A percentile compares a stretch with the other conserved stretches of the same genome.
These are phyloP conservation scores for Entomophthora muscae DNA, from an alignment of 371 early-diverging fungal species.

Conservation along the genomic window DNA sequence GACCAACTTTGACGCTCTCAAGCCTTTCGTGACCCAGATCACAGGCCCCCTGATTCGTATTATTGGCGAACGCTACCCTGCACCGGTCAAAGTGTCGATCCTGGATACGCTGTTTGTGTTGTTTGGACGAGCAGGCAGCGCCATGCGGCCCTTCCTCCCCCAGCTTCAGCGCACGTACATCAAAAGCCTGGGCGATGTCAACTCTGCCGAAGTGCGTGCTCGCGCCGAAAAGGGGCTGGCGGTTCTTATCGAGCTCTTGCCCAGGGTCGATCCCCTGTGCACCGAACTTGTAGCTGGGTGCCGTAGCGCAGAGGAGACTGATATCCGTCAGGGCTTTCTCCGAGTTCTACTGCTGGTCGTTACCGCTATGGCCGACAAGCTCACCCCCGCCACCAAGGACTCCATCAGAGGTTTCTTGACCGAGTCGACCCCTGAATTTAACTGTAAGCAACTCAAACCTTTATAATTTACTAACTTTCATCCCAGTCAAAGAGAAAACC, in stretches of 20 bases:
- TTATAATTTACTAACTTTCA: too few relatives aligned
- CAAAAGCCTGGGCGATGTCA: conserved; percentile 66
- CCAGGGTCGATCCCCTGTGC: conserved; percentile 73
- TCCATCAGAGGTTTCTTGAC: conserved; percentile 13
- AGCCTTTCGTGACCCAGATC: conserved; percentile 83
- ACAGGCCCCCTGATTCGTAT: conserved; percentile 95
- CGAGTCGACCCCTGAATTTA: background rate
- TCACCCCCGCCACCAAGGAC: conserved; percentile 32
- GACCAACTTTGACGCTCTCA: conserved; percentile 55
- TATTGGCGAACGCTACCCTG: conserved; percentile 83
- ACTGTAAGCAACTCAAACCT: too few relatives aligned
- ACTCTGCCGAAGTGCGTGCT: conserved; percentile 44
- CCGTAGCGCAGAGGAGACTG: conserved; percentile 26
- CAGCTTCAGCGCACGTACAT: conserved; percentile 94
- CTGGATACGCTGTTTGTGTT: conserved; percentile 60
- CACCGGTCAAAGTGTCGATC: conserved; percentile 81
- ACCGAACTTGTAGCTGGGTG: conserved; percentile 63
- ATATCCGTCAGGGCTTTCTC: conserved; percentile 43
- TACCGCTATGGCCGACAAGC: conserved; percentile 26
- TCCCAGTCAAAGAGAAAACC: too few relatives aligned
- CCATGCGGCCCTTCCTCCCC: conserved; percentile 90
- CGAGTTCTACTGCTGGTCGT: conserved; percentile 38
- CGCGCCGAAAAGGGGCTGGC: conserved; percentile 66
- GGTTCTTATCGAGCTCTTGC: conserved; percentile 58
- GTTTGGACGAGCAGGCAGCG: conserved; percentile 61